phyloP scores from a whole-genome alignment of 306 rosid genomes.

The Quercus rubra region DNA sequence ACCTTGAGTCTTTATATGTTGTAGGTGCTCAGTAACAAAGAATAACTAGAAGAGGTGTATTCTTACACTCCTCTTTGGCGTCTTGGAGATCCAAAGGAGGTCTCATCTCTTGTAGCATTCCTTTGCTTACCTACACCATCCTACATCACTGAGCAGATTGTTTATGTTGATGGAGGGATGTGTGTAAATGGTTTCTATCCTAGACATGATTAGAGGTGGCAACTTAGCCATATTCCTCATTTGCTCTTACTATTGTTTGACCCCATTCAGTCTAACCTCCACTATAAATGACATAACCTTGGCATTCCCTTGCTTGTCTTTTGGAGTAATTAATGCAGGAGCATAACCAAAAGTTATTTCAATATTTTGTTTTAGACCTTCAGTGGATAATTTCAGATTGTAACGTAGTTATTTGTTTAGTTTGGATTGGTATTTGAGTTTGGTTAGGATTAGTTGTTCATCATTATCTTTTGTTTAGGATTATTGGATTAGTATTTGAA shows the following conservation, averaged over 20 bases:
- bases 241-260: neutral
- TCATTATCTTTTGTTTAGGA: no score
- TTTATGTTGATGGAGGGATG: slow-evolving; percentile 79
- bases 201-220: slow-evolving; percentile 27
- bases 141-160: slow-evolving; percentile 70
- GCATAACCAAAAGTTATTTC: no score
- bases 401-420: no score
- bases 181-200: slow-evolving; percentile 58
- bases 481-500: no score
- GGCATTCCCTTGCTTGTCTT: neutral
- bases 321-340: neutral
- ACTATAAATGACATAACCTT: neutral
- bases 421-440: no score
- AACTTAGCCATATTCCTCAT: neutral
- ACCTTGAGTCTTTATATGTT: neutral
- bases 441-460: no score
- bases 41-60: slow-evolving; percentile 62
- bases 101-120: slow-evolving; percentile 67
- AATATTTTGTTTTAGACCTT: no score
- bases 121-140: slow-evolving; percentile 78
- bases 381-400: no score
- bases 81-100: slow-evolving; percentile 64
- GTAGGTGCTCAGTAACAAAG: slow-evolving; percentile 61
- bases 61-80: slow-evolving; percentile 66
- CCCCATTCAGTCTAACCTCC: neutral